phyloP scores from a whole-genome alignment of 139 green algal genomes.

The Chlorella sp. region DNA sequence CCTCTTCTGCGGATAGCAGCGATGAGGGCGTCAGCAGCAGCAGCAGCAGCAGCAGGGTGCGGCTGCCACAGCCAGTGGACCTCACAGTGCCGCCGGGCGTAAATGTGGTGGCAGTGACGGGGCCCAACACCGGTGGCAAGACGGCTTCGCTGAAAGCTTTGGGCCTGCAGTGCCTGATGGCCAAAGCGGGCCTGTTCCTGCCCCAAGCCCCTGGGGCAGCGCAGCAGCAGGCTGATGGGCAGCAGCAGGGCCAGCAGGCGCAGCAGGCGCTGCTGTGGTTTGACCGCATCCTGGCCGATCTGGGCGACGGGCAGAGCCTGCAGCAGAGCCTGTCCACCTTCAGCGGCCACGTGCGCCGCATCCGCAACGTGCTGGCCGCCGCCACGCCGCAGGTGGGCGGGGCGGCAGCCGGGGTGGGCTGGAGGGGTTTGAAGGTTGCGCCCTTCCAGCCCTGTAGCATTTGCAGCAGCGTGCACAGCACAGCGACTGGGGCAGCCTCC shows the following conservation, averaged over 20 bases:
- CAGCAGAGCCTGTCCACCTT: conserved; percentile 85
- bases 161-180: conserved; percentile 77
- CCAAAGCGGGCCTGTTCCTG: conserved; percentile 80
- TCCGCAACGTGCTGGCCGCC: conserved; percentile 51
- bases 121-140: conserved; percentile 88
- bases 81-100: conserved; percentile 55
- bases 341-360: conserved; percentile 65
- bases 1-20: neutral
- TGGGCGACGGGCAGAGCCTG: conserved; percentile 83
- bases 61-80: conserved; percentile 50
- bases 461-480: neutral
- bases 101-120: conserved; percentile 74
- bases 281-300: conserved; percentile 72
- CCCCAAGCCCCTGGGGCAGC: conserved; percentile 31
- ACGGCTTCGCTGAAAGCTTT: conserved; percentile 84
- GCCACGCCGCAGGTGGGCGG: neutral
- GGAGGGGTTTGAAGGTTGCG: too few relatives aligned
- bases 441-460: neutral
- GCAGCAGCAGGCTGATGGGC: neutral
- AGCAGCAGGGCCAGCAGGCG: neutral
- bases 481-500: neutral
- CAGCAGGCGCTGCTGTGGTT: conserved; percentile 48
- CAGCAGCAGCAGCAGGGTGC: neutral
- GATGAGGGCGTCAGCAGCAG: neutral
- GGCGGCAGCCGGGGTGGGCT: too few relatives aligned